Conservation (phyloP, 1,284 basidiomycete species). For the Sanghuangporus weigelae region DNA sequence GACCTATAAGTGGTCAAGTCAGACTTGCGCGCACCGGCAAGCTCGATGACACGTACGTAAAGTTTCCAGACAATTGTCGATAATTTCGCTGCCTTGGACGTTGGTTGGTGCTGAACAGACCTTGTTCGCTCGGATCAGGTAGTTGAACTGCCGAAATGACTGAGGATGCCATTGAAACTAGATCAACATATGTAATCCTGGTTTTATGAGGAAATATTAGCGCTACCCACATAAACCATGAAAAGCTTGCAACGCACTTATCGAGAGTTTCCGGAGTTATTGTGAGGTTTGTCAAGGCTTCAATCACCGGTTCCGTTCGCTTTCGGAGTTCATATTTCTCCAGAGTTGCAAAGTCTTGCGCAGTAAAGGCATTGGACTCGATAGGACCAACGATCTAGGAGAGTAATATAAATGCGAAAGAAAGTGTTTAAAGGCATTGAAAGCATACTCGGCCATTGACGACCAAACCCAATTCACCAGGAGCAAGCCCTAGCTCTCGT, state of each 20-base stretch:
- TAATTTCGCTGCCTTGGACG: conserved; percentile 57
- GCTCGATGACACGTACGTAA: conserved; percentile 49
- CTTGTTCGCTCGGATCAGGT: conserved; percentile 66
- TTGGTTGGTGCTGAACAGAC: conserved; percentile 61
- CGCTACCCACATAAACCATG: conserved; percentile 1
- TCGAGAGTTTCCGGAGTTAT: conserved; percentile 39
- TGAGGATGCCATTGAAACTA: conserved; percentile 64
- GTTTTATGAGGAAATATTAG: neutral
- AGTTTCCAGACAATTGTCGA: conserved; percentile 48
- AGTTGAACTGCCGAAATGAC: conserved; percentile 63
- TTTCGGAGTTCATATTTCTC: conserved; percentile 69
- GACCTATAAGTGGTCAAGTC: conserved; percentile 37
- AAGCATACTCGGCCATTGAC: conserved; percentile 76
- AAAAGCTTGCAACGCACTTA: conserved; percentile 32
- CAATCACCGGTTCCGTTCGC: conserved; percentile 61
- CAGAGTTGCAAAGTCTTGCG: conserved; percentile 65
- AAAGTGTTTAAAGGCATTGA: neutral
- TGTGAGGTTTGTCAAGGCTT: conserved; percentile 53
- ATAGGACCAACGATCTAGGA: conserved; percentile 64
- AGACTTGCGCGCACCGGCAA: neutral
- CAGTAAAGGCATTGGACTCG: conserved; percentile 45
- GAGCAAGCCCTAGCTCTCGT: conserved; percentile 48
- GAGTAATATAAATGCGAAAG: neutral
- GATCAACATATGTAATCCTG: conserved; percentile 51
- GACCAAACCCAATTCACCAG: conserved; percentile 58